Base-by-base conservation (phyloP, 495 filamentous ascomycete genomes). In the Echria macrotheca region DNA sequence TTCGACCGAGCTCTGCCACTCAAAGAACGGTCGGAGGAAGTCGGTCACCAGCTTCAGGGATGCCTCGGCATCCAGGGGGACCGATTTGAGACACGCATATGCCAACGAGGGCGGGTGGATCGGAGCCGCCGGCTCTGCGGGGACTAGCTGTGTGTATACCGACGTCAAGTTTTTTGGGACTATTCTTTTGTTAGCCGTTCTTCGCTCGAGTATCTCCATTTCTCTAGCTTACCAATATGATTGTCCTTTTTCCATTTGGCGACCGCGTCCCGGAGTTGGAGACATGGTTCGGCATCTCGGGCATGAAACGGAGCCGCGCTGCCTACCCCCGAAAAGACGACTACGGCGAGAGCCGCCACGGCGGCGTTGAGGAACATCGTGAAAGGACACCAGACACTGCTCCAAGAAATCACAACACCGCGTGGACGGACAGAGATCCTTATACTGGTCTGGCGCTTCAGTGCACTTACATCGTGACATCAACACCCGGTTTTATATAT, bases 1-100 rank as follows among this genome's bases (percentile, higher is more conserved):
- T n/a, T 66, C 64, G 1, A 74, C 28, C 0, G 70, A 69, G 43
- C 63, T 67, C 22, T 75, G 70, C 55, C 53, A 59, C 22, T 57
- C 45, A 12, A 52, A 39, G 3, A 52, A 8, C 1, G 59, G 56
- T 3, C 25, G 36, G 2, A 61, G 46, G 14, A 44, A 49, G n/a
- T n/a, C n/a, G 5, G 56, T 31, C 5, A 61, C 6, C 6, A 55
- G 55, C 1, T n/a, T 19, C 11, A 56, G 12, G 2, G 51, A 49
- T 0, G 26, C 38, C 5, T 54, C 44, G n/a, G 35, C 38, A 38
- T 62, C 14, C 4, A 62, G 41, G 3, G 56, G 59, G 1, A 57
- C 37, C 0, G 59, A 57, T 19, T 50, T 40, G 11, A 62, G 48
- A 28, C 56, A 62, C 6, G 54, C 47, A 29, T 50, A 46, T 1